Evolutionary conservation across 75 land plant genomes (phyloP).

Genomic region (Selaginella tamariscina): DNA sequence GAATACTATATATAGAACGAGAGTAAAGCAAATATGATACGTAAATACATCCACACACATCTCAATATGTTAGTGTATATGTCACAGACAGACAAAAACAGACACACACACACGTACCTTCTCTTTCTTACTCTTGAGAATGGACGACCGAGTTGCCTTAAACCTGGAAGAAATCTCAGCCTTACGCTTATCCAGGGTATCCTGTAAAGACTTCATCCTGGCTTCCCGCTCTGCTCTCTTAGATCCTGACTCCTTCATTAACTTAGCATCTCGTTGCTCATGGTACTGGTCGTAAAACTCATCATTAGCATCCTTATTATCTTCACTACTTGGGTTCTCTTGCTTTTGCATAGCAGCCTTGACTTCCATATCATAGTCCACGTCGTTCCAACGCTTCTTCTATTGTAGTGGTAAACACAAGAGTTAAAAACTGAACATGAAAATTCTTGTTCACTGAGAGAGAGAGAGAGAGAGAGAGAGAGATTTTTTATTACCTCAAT

Average conservation of each 20-base stretch:
- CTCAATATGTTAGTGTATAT: background rate
- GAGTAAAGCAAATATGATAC: background rate
- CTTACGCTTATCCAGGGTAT: slow-evolving; percentile 8
- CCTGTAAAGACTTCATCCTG: slow-evolving; percentile 5
- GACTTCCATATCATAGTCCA: background rate
- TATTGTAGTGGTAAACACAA: too few relatives aligned
- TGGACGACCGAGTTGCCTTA: background rate
- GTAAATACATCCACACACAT: background rate
- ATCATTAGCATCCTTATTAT: background rate
- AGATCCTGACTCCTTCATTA: background rate
- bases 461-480: too few relatives aligned
- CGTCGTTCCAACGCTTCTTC: background rate
- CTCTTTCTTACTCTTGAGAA: slow-evolving; percentile 7
- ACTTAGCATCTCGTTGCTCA: slow-evolving; percentile 10
- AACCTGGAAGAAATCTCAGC: background rate
- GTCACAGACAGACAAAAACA: too few relatives aligned
- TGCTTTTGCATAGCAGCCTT: background rate
- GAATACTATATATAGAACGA: background rate
- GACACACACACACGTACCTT: too few relatives aligned
- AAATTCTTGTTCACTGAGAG: too few relatives aligned
- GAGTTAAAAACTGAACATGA: too few relatives aligned
- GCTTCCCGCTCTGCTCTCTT: slow-evolving; percentile 10
- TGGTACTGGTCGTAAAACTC: background rate
- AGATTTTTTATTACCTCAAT: too few relatives aligned
- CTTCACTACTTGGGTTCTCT: background rate